phyloP scores from a whole-genome alignment of 805 yeast species.

The Metschnikowia gruessii region DNA sequence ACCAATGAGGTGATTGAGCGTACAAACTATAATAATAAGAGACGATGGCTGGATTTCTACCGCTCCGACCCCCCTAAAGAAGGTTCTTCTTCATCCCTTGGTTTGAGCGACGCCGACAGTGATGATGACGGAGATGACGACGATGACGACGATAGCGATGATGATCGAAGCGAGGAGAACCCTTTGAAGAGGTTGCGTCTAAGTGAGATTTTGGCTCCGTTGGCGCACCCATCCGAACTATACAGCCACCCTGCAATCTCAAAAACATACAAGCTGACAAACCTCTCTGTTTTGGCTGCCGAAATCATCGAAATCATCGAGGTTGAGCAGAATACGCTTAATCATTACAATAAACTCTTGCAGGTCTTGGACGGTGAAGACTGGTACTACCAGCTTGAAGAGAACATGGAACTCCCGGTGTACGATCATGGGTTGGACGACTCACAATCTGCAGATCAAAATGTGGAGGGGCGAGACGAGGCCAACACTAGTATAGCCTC shows the following conservation, averaged over 20 bases:
- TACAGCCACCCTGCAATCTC: constrained; percentile 66
- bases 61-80: constrained; percentile 4
- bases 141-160: constrained; percentile 15
- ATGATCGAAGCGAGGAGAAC: constrained; percentile 22
- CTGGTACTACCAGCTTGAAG: constrained; percentile 62
- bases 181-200: constrained; percentile 32
- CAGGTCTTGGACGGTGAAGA: constrained; percentile 87
- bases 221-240: constrained; percentile 76
- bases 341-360: constrained; percentile 65
- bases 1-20: constrained; percentile 36
- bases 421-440: constrained; percentile 62
- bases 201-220: constrained; percentile 64
- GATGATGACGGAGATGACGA: constrained; percentile 4
- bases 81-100: background rate
- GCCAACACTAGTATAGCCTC: background rate
- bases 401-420: constrained; percentile 59
- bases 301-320: constrained; percentile 78
- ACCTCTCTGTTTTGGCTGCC: constrained; percentile 55
- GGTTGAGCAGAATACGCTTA: constrained; percentile 75
- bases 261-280: constrained; percentile 55
- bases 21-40: constrained; percentile 27
- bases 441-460: constrained; percentile 7
- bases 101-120: constrained; percentile 3
- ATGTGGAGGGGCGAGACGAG: constrained; percentile 14
- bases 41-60: constrained; percentile 36